Conservation (phyloP, 2,329 filamentous ascomycete species). For the Sarocladium kiliense region DNA sequence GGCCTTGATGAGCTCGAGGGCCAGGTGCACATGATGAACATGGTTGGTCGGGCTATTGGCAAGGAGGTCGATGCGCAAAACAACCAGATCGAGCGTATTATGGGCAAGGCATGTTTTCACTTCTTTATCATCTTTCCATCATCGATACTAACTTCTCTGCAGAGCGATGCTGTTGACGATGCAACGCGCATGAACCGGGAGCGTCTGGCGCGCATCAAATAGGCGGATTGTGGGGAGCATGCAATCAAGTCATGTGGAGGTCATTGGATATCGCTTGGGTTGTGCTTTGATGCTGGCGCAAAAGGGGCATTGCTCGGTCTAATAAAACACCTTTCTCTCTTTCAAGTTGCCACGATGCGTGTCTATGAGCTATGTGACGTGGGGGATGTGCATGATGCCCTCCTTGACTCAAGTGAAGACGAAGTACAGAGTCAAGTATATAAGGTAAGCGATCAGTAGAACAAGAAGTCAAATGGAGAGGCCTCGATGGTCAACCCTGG, state of each 20-base stretch:
- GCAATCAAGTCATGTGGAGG: background rate
- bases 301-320: background rate
- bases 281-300: slow-evolving; percentile 7
- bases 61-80: slow-evolving; percentile 75
- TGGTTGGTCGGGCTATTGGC: slow-evolving; percentile 68
- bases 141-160: slow-evolving; percentile 25
- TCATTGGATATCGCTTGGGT: background rate
- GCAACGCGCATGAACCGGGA: slow-evolving; percentile 74
- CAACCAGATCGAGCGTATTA: slow-evolving; percentile 68
- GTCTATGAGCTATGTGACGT: too few species aligned
- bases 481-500: too few species aligned
- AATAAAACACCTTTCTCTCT: background rate
- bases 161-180: slow-evolving; percentile 81
- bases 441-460: too few species aligned
- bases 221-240: slow-evolving; percentile 10
- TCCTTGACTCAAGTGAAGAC: too few species aligned
- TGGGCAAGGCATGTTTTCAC: slow-evolving; percentile 61
- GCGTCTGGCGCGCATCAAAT: slow-evolving; percentile 58
- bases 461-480: too few species aligned
- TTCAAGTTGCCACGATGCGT: too few species aligned
- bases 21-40: slow-evolving; percentile 67
- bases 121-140: too few species aligned
- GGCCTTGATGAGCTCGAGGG: slow-evolving; percentile 60
- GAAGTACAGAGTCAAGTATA: too few species aligned
- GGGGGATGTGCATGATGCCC: too few species aligned